Conservation (phyloP, 345 rosid species). For the Citrus unshiu region DNA sequence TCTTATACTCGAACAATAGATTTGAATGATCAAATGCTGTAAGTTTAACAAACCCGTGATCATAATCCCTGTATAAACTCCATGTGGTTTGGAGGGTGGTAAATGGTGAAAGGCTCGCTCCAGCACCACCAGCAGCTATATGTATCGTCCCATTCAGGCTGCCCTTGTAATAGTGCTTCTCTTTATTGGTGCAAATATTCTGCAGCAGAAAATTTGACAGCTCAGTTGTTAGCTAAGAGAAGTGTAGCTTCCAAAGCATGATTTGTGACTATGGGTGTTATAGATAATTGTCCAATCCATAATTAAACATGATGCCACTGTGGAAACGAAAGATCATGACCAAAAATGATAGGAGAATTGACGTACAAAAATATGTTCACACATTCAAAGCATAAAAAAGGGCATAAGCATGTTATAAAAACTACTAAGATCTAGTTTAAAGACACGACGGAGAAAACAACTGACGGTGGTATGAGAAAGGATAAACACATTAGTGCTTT, state of each 20-base stretch:
- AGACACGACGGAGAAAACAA: not conserved
- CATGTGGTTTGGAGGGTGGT: conserved; percentile 41
- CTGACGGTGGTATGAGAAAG: not conserved
- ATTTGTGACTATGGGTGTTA: not conserved
- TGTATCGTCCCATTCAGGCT: conserved; percentile 58
- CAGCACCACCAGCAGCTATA: conserved; percentile 71
- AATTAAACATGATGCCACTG: no score
- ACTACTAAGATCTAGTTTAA: not conserved
- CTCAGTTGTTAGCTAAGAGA: not conserved
- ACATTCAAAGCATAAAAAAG: not conserved
- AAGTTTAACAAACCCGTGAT: conserved; percentile 48
- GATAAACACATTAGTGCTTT: not conserved
- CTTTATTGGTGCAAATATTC: conserved; percentile 52
- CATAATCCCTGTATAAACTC: conserved; percentile 53
- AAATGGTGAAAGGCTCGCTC: conserved; percentile 49
- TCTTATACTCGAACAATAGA: conserved; percentile 59
- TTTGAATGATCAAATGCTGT: conserved; percentile 53
- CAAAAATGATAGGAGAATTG: not conserved
- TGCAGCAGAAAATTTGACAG: conserved; percentile 16
- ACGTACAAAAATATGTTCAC: not conserved
- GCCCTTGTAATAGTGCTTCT: conserved; percentile 46
- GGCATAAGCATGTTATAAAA: not conserved
- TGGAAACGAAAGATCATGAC: not conserved
- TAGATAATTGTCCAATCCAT: not conserved
- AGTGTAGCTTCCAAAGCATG: no score